Evolutionary conservation across 2,329 filamentous ascomycete genomes (phyloP), one percentile per base, ranked within the genome.

Genomic region (Geoglossum cookeanum): DNA sequence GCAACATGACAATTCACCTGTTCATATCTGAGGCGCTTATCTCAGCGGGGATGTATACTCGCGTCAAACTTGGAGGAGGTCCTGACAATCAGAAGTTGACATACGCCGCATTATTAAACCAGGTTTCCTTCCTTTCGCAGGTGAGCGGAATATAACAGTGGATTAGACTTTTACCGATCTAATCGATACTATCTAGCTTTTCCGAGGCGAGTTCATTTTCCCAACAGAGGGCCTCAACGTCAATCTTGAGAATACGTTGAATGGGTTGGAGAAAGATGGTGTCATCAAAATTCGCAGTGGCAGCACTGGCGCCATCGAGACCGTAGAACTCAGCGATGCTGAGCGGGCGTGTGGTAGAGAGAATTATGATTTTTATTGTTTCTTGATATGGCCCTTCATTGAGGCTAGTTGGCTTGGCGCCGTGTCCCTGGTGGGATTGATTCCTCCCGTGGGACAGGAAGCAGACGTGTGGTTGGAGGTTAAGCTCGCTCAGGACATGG

Each of bases 331-430:
- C 6, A 84, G 85, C 17, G 79, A 85, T 4, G 72, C 78, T 2
- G 92, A 98, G 68, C 78, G 90, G 17, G 75, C 78, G 33, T 81
- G 78, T 5, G 92, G 92, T 1, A 76, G 91, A 42, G 92, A 98
- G 69, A 97, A 96, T 65, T 98, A 86, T 65, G 92, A 98, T 67
- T 98, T 98, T 70, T 97, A 97, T 71, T 97, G 91, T 71, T 98
- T 97, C 75, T 72, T 98, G 22, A 88, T 98, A 61, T 98, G 92
- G 92, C 92, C 92, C 0, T 98, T 98, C 63, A 90, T 97, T 62
- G 92, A 98, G 69, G 85, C 90, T 0, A 84, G 80, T 56, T 98
- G 92, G 92, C 78, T 98, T 1, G 90, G 88, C 9, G 85, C 89
- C 0, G 84, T 97, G 0, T 88, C 86, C 0, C 74, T 97, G 0